These are phyloP conservation scores for Ceratocystis papillata DNA, from an alignment of 2,329 filamentous ascomycete genomes.

Conservation along the genomic window DNA sequence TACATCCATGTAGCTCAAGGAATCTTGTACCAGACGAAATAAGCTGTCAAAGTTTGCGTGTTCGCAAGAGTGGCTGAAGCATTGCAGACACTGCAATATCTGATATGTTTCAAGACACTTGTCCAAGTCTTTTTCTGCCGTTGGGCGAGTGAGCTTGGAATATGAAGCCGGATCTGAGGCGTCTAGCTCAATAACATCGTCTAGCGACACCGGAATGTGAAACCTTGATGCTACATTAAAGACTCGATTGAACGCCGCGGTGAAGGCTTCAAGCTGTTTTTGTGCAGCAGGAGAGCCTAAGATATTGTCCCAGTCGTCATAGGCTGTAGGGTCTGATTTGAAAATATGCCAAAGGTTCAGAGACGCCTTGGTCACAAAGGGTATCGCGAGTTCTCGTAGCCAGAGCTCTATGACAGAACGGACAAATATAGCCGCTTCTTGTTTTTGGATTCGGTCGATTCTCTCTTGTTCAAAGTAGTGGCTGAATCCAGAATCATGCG, in stretches of 20 bases:
- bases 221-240: constrained; percentile 34
- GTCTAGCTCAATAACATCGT: constrained; percentile 39
- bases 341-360: constrained; percentile 18
- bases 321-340: not conserved
- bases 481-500: constrained; percentile 17
- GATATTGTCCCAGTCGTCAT: constrained; percentile 15
- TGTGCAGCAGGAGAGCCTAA: not conserved
- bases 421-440: constrained; percentile 19
- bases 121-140: constrained; percentile 23
- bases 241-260: constrained; percentile 46
- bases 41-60: constrained; percentile 45
- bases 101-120: constrained; percentile 43
- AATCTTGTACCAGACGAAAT: constrained; percentile 19
- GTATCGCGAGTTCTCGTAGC: constrained; percentile 43
- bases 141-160: not conserved
- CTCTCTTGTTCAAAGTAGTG: constrained; percentile 21
- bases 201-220: constrained; percentile 37
- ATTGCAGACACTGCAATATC: constrained; percentile 48
- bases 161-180: constrained; percentile 15
- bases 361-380: constrained; percentile 13
- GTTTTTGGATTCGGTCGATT: constrained; percentile 19
- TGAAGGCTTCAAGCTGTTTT: constrained; percentile 32
- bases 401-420: constrained; percentile 35
- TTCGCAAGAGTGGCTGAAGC: constrained; percentile 50
- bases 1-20: constrained; percentile 11